These are phyloP conservation scores for Paraurostyla sp. DNA, from an alignment of 73 alveolate genomes.

Conservation along the genomic window DNA sequence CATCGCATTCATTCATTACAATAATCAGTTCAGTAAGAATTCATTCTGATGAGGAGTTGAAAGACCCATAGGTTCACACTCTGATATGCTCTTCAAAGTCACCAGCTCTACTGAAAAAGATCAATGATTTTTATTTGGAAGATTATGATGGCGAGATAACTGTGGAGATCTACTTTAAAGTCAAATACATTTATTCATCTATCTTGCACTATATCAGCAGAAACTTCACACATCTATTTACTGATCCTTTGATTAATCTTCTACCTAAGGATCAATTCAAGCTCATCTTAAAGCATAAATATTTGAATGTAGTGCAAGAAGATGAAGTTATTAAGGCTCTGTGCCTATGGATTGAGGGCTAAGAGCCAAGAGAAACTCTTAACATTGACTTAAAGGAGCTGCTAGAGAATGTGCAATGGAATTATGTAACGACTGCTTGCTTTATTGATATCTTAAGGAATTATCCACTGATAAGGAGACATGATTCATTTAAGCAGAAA, in stretches of 20 bases:
- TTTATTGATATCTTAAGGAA: conserved; percentile 40
- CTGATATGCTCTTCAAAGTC: conserved; percentile 63
- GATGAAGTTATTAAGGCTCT: conserved; percentile 68
- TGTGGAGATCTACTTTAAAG: conserved; percentile 55
- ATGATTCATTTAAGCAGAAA: conserved; percentile 17
- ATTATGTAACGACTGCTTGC: conserved; percentile 31
- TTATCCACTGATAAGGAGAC: conserved; percentile 15
- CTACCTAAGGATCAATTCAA: conserved; percentile 62
- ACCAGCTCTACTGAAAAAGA: conserved; percentile 42
- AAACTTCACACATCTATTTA: conserved; percentile 31
- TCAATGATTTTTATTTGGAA: conserved; percentile 2
- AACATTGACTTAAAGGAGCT: conserved; percentile 11
- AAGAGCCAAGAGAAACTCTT: background rate
- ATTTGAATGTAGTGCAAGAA: conserved; percentile 28
- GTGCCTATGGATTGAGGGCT: conserved; percentile 43
- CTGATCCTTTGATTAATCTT: conserved; percentile 24
- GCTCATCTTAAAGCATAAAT: conserved; percentile 52
- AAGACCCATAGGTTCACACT: conserved; percentile 33
- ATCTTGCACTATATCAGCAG: conserved; percentile 34
- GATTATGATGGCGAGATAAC: conserved; percentile 52
- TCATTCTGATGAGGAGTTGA: background rate
- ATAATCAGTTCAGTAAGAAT: conserved; percentile 31
- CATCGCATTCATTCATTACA: conserved; percentile 18
- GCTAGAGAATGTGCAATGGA: conserved; percentile 48
- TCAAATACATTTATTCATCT: conserved; percentile 47